Evolutionary conservation across 2,329 filamentous ascomycete genomes (phyloP), one percentile per base, ranked within the genome.

Genomic region (Dactylellina cionopaga): DNA sequence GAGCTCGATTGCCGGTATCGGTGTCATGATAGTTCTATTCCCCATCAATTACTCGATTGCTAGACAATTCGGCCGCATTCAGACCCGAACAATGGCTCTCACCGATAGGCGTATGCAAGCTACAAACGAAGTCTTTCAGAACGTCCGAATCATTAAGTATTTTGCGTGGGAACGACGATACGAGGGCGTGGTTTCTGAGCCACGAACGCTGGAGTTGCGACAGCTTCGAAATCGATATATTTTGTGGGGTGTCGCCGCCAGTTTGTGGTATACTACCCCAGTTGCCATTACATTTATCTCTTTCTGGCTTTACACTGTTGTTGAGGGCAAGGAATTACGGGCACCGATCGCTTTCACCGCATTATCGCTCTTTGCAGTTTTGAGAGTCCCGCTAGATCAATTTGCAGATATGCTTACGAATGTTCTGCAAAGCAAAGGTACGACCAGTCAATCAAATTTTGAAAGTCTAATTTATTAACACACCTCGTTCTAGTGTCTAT

Each of bases 131-230:
- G 91, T 98, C 5, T 84, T 99, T 25, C 93, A 96, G 79, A 99
- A 98, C 77, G 98, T 99, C 75, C 89, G 95, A 55, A 97, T 99
- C 79, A 98, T 99, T 86, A 99, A 99, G 80, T 99, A 95, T 81
- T 99, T 99, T 79, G 94, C 95, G 0, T 99, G 95, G 95, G 95
- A 99, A 80, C 88, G 92, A 77, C 90, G 94, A 1, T 99, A 97
- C 79, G 87, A 91, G 65, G 86, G 87, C 19, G 88, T 92, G 60
- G 92, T 99, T 31, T 90, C 96, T 72, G 94, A 97, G 80, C 97
- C 96, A 82, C 88, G 95, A 74, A 84, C 85, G 43, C 84, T 84
- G 2, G 95, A 99, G 80, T 84, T 99, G 55, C 88, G 86, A 76
- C 88, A 92, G 29, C 81, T 99, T 60, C 89, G 92, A 65, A 87